phyloP scores from a whole-genome alignment of 148 eudicot genomes.

The Camellia japonica region DNA sequence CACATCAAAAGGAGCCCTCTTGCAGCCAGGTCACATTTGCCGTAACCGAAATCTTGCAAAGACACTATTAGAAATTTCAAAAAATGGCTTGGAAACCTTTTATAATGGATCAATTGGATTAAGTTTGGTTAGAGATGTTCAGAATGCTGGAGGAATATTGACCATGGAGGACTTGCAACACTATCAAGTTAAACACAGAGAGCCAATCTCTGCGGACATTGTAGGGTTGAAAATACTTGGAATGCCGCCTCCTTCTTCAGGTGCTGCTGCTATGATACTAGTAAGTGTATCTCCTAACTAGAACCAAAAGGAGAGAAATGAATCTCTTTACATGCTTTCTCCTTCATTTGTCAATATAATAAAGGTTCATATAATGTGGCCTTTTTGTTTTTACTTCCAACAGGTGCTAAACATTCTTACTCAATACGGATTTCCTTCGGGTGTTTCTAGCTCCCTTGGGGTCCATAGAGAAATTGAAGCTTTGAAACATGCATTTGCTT shows the following conservation, averaged over 20 bases:
- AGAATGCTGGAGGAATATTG: constrained; percentile 35
- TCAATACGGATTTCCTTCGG: constrained; percentile 23
- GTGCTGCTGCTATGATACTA: constrained; percentile 33
- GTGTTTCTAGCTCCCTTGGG: constrained; percentile 24
- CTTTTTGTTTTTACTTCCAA: neutral
- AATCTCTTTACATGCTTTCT: neutral
- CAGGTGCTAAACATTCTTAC: constrained; percentile 49
- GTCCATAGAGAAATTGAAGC: constrained; percentile 45
- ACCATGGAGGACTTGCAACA: constrained; percentile 32
- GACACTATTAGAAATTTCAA: constrained; percentile 22
- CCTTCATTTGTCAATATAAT: neutral
- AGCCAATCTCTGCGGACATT: constrained; percentile 28
- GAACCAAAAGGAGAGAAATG: neutral
- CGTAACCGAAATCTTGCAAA: constrained; percentile 31
- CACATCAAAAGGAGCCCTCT: constrained; percentile 27
- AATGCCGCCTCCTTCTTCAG: constrained; percentile 51
- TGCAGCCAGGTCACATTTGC: constrained; percentile 28
- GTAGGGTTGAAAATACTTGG: constrained; percentile 34
- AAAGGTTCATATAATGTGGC: neutral
- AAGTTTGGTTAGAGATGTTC: constrained; percentile 30
- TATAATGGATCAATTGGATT: constrained; percentile 40
- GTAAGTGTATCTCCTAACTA: constrained; percentile 20
- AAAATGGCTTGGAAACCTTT: constrained; percentile 26
- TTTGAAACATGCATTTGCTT: constrained; percentile 40
- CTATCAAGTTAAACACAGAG: constrained; percentile 29